Base-by-base conservation (phyloP, 2,329 filamentous ascomycete genomes). In the Cadophora luteo-olivacea region DNA sequence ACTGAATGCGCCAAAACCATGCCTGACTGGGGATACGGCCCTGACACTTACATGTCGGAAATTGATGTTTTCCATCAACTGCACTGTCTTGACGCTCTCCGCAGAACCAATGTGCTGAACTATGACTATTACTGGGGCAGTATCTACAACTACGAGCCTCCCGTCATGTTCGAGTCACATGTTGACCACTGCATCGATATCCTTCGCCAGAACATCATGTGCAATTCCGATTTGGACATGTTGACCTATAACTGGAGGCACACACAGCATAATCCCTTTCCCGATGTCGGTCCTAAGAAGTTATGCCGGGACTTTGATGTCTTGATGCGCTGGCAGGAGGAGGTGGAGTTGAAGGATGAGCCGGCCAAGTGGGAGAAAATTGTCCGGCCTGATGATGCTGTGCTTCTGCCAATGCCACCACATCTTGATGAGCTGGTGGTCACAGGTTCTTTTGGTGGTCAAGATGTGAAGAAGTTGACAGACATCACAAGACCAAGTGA, bases 301-400 rank as follows among this genome's bases (percentile, higher is more conserved):
- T 49, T 61, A 22, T 66, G 64, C 32, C 48, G 41, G 14, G 64
- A 66, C 11, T 66, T 66, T 33, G 55, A 66, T 4, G 32, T 32
- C 1, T 54, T 66, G 33, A 14, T 61, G 22, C 86, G 61, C 9
- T 66, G 64, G 57, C 57, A 52, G 24, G 49, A 52, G 24, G 49
- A 52, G 24, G 49, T 52, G 22, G 49, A 52, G 63, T 52, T 52
- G 24, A 52, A 52, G 11, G 49, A 52, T 29, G 49, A 52, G 11
- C 49, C 49, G 4, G 49, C 49, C 9, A 52, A 52, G 49, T 52
- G 49, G 49, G 49, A 52, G 49, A 52, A 52, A 52, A 52, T 52
- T 14, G 49, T 52, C 49, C 5, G 49, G 11, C 49, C 49, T 22
- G 49, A 12, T 29, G 49, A 52, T 52, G 49, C 49, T 12, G 49